A percentile compares a stretch with the other conserved stretches of the same genome.
phyloP scores from a whole-genome alignment of 345 rosid species.

The Brassica carinata region DNA sequence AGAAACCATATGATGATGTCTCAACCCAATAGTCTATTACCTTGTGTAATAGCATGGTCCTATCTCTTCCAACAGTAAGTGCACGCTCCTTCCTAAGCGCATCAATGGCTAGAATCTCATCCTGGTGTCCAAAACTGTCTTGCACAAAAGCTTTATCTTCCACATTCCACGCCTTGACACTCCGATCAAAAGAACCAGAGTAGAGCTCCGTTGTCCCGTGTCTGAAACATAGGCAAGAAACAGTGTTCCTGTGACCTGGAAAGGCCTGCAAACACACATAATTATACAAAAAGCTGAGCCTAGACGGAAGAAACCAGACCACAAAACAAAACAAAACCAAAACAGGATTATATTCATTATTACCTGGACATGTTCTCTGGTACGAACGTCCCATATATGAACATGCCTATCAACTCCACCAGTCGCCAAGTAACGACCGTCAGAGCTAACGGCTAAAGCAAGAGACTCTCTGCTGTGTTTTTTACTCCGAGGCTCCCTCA shows the following conservation, averaged over 20 bases:
- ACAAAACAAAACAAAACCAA: neutral
- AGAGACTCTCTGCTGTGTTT: slow-evolving; percentile 77
- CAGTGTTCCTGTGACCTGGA: slow-evolving; percentile 87
- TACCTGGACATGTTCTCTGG: slow-evolving; percentile 85
- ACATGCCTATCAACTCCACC: slow-evolving; percentile 95
- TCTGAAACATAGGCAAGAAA: slow-evolving; percentile 86
- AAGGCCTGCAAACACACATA: slow-evolving; percentile 67
- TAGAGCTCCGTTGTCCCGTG: slow-evolving; percentile 82
- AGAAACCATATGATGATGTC: slow-evolving; percentile 8
- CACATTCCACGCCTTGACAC: slow-evolving; percentile 82
- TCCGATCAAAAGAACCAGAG: slow-evolving; percentile 96
- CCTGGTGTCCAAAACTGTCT: slow-evolving; percentile 82
- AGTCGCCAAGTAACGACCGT: slow-evolving; percentile 90
- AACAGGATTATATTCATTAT: neutral
- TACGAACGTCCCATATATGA: slow-evolving; percentile 96
- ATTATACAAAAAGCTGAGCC: neutral
- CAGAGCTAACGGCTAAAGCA: slow-evolving; percentile 87
- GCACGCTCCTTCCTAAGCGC: slow-evolving; percentile 80
- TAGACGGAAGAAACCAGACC: neutral
- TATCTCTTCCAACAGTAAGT: slow-evolving; percentile 82
- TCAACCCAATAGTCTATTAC: slow-evolving; percentile 17
- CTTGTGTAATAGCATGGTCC: slow-evolving; percentile 69
- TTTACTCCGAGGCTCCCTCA: slow-evolving; percentile 63
- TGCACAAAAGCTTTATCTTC: slow-evolving; percentile 84
- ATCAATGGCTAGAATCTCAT: slow-evolving; percentile 74